Conservation (phyloP, 1,284 basidiomycete genomes). For the Anthracocystis setariae region DNA sequence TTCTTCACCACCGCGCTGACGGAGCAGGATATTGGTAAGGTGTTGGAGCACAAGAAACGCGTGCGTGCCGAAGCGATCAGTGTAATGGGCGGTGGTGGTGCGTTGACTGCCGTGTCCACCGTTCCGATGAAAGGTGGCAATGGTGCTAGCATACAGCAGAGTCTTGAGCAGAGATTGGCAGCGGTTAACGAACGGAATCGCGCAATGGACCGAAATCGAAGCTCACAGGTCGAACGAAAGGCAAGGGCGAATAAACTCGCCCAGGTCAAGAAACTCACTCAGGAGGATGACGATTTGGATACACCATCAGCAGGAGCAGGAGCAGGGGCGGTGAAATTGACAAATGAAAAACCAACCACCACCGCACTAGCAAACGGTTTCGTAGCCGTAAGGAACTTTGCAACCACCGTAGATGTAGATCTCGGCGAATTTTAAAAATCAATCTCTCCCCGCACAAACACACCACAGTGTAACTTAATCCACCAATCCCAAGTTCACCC, state of each 20-base stretch:
- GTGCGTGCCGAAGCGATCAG: slow-evolving; percentile 30
- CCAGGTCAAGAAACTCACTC: background rate
- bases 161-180: slow-evolving; percentile 74
- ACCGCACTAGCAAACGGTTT: slow-evolving; percentile 65
- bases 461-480: no score
- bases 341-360: slow-evolving; percentile 16
- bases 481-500: no score
- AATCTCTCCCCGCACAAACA: no score
- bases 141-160: slow-evolving; percentile 1
- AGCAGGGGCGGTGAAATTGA: slow-evolving; percentile 18
- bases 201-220: slow-evolving; percentile 79
- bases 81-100: slow-evolving; percentile 35
- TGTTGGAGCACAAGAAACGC: slow-evolving; percentile 49
- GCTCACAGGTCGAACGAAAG: slow-evolving; percentile 78
- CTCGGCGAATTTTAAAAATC: slow-evolving; percentile 69
- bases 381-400: slow-evolving; percentile 67
- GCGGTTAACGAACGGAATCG: slow-evolving; percentile 89
- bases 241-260: slow-evolving; percentile 70
- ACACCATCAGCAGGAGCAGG: background rate
- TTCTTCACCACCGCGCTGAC: slow-evolving; percentile 52
- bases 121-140: no score
- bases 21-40: slow-evolving; percentile 53
- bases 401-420: slow-evolving; percentile 69
- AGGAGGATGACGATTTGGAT: background rate
- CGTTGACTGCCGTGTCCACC: no score